phyloP scores from a whole-genome alignment of 176 grass and related monocot genomes.

The Carex pumila region DNA sequence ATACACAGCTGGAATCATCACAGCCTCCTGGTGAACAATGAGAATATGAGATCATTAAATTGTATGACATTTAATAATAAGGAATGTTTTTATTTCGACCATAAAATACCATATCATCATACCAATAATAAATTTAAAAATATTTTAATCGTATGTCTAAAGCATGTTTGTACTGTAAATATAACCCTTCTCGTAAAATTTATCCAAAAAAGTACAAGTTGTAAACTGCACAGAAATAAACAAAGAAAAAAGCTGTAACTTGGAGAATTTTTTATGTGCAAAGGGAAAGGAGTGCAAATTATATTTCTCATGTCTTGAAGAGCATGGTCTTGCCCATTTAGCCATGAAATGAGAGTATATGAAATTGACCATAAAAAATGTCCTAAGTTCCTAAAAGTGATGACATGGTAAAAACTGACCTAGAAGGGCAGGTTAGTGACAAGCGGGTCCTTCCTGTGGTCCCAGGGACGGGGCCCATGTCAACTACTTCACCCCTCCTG shows the following conservation, averaged over 20 bases:
- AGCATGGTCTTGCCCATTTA: not conserved
- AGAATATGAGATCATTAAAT: not conserved
- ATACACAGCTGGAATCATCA: not conserved
- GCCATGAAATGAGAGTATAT: not conserved
- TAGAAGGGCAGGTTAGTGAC: slow-evolving; percentile 94
- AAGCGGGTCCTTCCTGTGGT: slow-evolving; percentile 67
- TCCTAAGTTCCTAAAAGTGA: slow-evolving; percentile 4
- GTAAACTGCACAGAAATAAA: not conserved
- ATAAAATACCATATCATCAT: not conserved
- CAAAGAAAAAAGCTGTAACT: not conserved
- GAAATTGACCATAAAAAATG: not conserved
- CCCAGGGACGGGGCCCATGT: slow-evolving; percentile 95
- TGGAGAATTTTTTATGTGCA: not conserved
- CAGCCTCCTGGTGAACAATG: not conserved
- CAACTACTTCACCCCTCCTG: slow-evolving; percentile 73
- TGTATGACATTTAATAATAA: not conserved
- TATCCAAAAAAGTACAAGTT: not conserved
- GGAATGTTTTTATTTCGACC: not conserved
- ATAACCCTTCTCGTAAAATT: not conserved
- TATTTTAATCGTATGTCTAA: not conserved
- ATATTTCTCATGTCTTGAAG: not conserved
- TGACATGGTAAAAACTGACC: slow-evolving; percentile 28
- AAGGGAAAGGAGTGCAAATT: not conserved
- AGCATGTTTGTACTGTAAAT: not conserved
- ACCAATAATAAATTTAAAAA: not conserved